Conservation (phyloP, 2,329 filamentous ascomycete species). For the Pezicula carpinea region DNA sequence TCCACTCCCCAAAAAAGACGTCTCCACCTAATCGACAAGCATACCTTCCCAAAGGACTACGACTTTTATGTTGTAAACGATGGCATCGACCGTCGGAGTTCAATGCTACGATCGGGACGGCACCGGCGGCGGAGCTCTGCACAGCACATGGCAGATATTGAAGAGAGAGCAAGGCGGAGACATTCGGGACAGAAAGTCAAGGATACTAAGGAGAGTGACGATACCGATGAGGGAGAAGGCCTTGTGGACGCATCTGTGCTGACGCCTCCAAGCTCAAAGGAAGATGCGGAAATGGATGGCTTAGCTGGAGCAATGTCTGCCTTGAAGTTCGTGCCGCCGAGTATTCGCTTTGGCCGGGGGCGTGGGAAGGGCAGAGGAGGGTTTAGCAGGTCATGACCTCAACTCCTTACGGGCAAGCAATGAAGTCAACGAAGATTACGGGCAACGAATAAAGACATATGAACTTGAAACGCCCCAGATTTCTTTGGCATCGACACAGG, state of each 20-base stretch:
- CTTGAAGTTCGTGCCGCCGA: conserved; percentile 65
- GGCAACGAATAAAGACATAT: no score
- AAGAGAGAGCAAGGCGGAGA: conserved; percentile 16
- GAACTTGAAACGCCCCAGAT: no score
- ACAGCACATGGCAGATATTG: conserved; percentile 18
- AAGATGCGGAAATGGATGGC: conserved; percentile 47
- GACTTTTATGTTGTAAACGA: conserved; percentile 84
- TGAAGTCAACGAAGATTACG: conserved; percentile 1
- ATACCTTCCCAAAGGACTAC: conserved; percentile 83
- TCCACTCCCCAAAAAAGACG: conserved; percentile 77
- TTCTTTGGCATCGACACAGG: no score
- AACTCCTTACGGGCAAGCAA: conserved; percentile 4
- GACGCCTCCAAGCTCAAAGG: conserved; percentile 12
- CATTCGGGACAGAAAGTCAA: conserved; percentile 12
- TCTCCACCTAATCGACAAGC: conserved; percentile 89
- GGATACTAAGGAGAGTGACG: conserved; percentile 4
- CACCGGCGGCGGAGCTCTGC: conserved; percentile 46
- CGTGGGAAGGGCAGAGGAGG: conserved; percentile 23
- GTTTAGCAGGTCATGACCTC: conserved; percentile 20
- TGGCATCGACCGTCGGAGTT: conserved; percentile 81
- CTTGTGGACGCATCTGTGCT: conserved; percentile 13
- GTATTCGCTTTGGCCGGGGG: conserved; percentile 55
- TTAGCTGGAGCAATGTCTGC: conserved; percentile 66
- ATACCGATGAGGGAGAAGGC: conserved; percentile 24
- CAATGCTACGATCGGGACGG: conserved; percentile 63